Evolutionary conservation across 2,329 filamentous ascomycete genomes (phyloP).

Genomic region (Tolypocladium sp.): DNA sequence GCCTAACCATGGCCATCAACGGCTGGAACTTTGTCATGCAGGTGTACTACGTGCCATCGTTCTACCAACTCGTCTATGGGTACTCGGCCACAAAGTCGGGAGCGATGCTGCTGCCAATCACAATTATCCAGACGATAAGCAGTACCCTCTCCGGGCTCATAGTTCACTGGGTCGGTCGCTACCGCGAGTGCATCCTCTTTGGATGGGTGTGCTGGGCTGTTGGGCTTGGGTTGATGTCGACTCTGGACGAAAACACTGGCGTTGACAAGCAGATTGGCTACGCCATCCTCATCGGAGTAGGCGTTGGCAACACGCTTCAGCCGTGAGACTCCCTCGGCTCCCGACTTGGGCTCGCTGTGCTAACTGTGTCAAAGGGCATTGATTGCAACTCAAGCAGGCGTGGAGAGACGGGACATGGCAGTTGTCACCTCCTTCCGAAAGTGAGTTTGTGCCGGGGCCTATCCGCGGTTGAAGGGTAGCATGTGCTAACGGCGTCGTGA

Average conservation of each 20-base stretch:
- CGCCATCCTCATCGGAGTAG: slow-evolving; percentile 39
- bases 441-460: slow-evolving; percentile 13
- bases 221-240: slow-evolving; percentile 43
- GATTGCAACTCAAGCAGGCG: slow-evolving; percentile 46
- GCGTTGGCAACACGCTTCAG: slow-evolving; percentile 42
- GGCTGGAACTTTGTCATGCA: slow-evolving; percentile 53
- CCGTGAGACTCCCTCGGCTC: slow-evolving; percentile 22
- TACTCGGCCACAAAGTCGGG: slow-evolving; percentile 32
- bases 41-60: slow-evolving; percentile 36
- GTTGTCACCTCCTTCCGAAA: slow-evolving; percentile 34
- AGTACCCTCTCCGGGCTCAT: slow-evolving; percentile 42
- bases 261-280: slow-evolving; percentile 47
- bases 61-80: slow-evolving; percentile 35
- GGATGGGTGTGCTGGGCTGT: slow-evolving; percentile 43
- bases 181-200: slow-evolving; percentile 43
- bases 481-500: neutral
- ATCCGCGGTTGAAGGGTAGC: neutral
- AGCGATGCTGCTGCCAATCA: slow-evolving; percentile 31
- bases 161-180: slow-evolving; percentile 42
- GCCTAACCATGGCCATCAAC: slow-evolving; percentile 47
- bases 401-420: slow-evolving; percentile 38
- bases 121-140: slow-evolving; percentile 33
- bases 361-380: slow-evolving; percentile 19
- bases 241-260: slow-evolving; percentile 34
- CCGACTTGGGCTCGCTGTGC: neutral